These are phyloP conservation scores for Paraphaeosphaeria sporulosa DNA, from an alignment of 2,329 filamentous ascomycete species.

Conservation along the genomic window DNA sequence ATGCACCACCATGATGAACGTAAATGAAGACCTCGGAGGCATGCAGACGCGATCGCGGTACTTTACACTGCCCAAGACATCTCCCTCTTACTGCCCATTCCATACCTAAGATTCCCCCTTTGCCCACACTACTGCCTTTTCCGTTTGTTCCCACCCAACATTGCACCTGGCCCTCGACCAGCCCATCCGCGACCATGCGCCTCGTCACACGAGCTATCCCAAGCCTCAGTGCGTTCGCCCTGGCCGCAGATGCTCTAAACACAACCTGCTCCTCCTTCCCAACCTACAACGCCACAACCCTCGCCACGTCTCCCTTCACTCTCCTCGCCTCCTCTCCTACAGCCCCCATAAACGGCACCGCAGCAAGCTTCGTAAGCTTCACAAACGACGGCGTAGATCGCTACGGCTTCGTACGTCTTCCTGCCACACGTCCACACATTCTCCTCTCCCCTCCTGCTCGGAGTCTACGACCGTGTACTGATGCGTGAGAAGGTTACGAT, in stretches of 20 bases:
- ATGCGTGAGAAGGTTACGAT: constrained; percentile 12
- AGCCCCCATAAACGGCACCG: constrained; percentile 10
- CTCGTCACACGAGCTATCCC: background rate
- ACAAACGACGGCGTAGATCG: constrained; percentile 19
- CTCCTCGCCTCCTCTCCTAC: constrained; percentile 15
- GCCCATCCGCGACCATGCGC: background rate
- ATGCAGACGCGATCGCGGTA: background rate
- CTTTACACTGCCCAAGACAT: background rate
- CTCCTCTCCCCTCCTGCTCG: too few species aligned
- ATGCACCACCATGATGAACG: constrained; percentile 1
- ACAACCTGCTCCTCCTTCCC: constrained; percentile 18
- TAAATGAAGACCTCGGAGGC: background rate
- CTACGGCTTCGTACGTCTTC: constrained; percentile 18
- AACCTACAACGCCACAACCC: constrained; percentile 16
- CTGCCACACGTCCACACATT: background rate
- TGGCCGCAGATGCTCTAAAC: background rate
- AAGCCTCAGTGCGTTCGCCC: background rate
- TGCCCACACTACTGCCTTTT: background rate
- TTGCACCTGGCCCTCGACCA: background rate
- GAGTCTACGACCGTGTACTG: too few species aligned
- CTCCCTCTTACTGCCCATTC: background rate
- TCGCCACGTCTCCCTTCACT: constrained; percentile 15
- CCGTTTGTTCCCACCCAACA: background rate
- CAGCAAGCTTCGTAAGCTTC: constrained; percentile 15
- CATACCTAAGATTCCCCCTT: background rate